Evolutionary conservation across 2,329 filamentous ascomycete genomes (phyloP), one percentile per base, ranked within the genome.

Genomic region (Thelonectria blattea): DNA sequence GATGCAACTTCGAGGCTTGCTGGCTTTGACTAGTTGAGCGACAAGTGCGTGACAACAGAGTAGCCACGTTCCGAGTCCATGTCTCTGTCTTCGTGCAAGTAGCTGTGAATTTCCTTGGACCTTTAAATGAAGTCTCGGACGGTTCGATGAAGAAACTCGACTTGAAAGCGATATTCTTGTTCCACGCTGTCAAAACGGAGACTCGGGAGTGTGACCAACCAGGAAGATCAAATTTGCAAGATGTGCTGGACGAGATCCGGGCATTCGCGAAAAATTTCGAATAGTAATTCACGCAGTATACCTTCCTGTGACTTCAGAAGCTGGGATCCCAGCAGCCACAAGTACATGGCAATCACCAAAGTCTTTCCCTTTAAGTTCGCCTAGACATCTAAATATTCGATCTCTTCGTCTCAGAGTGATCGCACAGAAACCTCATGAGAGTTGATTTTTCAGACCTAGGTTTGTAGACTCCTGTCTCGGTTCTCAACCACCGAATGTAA

Each of bases 391-490:
- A 43, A 15, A 15, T 43, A n/a, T n/a, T n/a, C n/a, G n/a, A n/a
- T 4, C 9, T 11, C 12, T 17, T n/a, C 11, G n/a, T 17, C 14
- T 43, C 41, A 1, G 12, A 5, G 17, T 43, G 41, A 12, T 43
- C n/a, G n/a, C 10, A 17, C n/a, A 20, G 18, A 20, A 43, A 79
- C 51, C 80, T 81, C 75, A 81, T 79, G 3, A 81, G 52, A 0
- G 77, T 80, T 0, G 76, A 83, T 57, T 83, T 83, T 1, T 78
- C 78, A 1, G 75, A 68, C 0, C 79, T 78, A 2, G 78, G 74
- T 20, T 81, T 79, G 7, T 82, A 61, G 27, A 82, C 74, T 5
- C 79, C 78, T 6, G 5, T 11, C 3, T 20, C 18, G 7, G 32
- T 18, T 15, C 22, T 14, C 8, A 37, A 17, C 48, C 48, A 50